Base-by-base conservation (phyloP, 2,329 filamentous ascomycete genomes). In the Cryphonectria japonica region DNA sequence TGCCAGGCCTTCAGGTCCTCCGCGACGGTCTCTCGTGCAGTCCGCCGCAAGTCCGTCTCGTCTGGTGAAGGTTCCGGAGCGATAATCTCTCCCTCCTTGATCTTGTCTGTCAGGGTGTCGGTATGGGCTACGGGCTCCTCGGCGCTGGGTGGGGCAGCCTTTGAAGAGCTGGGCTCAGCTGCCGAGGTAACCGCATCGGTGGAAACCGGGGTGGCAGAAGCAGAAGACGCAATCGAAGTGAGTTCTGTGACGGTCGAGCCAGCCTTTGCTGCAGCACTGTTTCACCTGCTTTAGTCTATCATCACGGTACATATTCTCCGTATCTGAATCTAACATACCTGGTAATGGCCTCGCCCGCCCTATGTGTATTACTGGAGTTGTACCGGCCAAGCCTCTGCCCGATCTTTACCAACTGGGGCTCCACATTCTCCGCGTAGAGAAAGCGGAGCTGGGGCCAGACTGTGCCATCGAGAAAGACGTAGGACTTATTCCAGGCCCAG, bases 381-480 rank as follows among this genome's bases (percentile, higher is more conserved):
- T 94, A 93, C 64, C 92, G 86, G 57, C 94, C 95, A 14, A 99
- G 87, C 62, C 95, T 91, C 82, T 98, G 92, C 16, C 93, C 93
- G 77, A 99, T 98, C 76, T 94, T 93, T 70, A 95, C 88, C 19
- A 99, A 86, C 81, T 99, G 97, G 19, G 97, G 97, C 82, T 98
- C 95, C 3, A 99, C 95, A 76, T 97, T 97, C 78, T 97, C 91
- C 14, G 91, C 88, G 78, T 98, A 98, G 6, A 98, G 83, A 19
- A 92, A 86, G 37, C 92, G 89, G 14, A 98, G 74, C 74, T 92
- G 91, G 1, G 95, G 95, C 91, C 93, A 96, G 22, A 98, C 84
- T 1, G 90, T 91, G 63, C 89, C 88, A 71, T 94, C 89, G 46
- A 97, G 82, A 77, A 98, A 95, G 16, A 87, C 82, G 71, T 89